These are phyloP conservation scores for Circinella umbellata DNA, from an alignment of 371 early-diverging fungal genomes.

Conservation along the genomic window DNA sequence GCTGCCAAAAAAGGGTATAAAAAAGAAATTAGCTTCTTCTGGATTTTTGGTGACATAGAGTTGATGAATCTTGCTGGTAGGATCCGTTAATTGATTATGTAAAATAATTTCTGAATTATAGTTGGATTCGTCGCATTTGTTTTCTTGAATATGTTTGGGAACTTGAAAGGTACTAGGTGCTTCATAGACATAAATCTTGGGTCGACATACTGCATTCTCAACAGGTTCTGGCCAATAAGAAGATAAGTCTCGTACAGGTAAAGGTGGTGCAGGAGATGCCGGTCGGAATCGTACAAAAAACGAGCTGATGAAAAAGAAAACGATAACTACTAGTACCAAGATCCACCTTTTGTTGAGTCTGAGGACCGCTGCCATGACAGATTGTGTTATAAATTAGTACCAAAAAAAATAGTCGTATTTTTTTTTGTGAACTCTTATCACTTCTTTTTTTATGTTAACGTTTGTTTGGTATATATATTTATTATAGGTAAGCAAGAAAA, in stretches of 20 bases:
- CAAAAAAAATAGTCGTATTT: too few species aligned
- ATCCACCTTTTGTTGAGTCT: conserved; percentile 29
- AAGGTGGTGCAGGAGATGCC: conserved; percentile 38
- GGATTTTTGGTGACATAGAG: conserved; percentile 56
- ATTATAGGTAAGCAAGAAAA: too few species aligned
- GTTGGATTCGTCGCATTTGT: conserved; percentile 47
- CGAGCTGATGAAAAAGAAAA: conserved; percentile 2
- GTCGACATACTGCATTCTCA: conserved; percentile 52
- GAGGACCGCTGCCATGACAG: conserved; percentile 27
- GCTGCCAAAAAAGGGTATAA: conserved; percentile 62
- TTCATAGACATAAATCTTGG: conserved; percentile 62
- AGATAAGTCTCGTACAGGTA: conserved; percentile 33
- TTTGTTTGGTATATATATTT: too few species aligned
- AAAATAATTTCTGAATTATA: conserved; percentile 54
- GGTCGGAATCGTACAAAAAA: conserved; percentile 14
- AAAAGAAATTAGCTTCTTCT: conserved; percentile 59
- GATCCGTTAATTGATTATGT: conserved; percentile 50
- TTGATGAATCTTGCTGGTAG: conserved; percentile 41
- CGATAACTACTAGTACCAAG: conserved; percentile 5
- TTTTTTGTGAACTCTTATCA: too few species aligned
- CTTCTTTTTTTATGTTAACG: too few species aligned
- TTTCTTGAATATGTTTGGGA: conserved; percentile 30
- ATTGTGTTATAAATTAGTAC: not conserved
- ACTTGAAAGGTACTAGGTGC: conserved; percentile 46
- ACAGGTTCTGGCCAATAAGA: conserved; percentile 60